A percentile compares a stretch with the other conserved stretches of the same genome.
These are phyloP conservation scores for Penicillium malachiteum DNA, from an alignment of 495 filamentous ascomycete species.

Conservation along the genomic window DNA sequence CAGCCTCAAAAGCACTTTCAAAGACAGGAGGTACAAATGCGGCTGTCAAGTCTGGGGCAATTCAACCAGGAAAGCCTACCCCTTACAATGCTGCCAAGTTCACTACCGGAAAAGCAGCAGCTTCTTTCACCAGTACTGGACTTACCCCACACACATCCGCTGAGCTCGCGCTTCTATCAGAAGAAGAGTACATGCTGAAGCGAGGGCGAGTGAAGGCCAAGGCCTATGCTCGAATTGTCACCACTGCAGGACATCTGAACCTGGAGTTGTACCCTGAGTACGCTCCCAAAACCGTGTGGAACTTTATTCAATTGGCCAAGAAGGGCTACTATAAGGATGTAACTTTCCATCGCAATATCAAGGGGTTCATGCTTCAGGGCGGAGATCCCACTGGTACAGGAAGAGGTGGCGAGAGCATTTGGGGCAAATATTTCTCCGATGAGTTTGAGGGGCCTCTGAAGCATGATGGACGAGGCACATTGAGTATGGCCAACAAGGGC, in stretches of 20 bases:
- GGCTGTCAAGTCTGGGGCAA: conserved; percentile 22
- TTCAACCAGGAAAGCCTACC: conserved; percentile 39
- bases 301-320: conserved; percentile 86
- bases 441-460: conserved; percentile 86
- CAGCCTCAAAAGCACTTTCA: conserved; percentile 35
- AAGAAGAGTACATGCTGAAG: conserved; percentile 95
- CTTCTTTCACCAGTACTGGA: conserved; percentile 92
- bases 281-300: conserved; percentile 92
- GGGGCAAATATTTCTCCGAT: conserved; percentile 89
- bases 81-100: conserved; percentile 85
- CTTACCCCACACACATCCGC: conserved; percentile 86
- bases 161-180: conserved; percentile 79
- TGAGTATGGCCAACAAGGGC: conserved; percentile 98
- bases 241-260: conserved; percentile 77
- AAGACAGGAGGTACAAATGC: conserved; percentile 31
- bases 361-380: conserved; percentile 97
- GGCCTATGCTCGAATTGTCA: conserved; percentile 87
- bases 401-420: conserved; percentile 79
- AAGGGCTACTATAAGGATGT: conserved; percentile 85
- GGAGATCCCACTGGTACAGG: conserved; percentile 72
- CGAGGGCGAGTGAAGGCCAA: conserved; percentile 82
- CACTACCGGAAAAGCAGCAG: conserved; percentile 89
- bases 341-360: conserved; percentile 87
- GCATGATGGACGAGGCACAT: conserved; percentile 73
- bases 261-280: conserved; percentile 88